Percentiles rank a stretch among this genome's conserved stretches.
Conservation (phyloP, 2,329 filamentous ascomycete genomes). For the Beauveria rudraprayagi region DNA sequence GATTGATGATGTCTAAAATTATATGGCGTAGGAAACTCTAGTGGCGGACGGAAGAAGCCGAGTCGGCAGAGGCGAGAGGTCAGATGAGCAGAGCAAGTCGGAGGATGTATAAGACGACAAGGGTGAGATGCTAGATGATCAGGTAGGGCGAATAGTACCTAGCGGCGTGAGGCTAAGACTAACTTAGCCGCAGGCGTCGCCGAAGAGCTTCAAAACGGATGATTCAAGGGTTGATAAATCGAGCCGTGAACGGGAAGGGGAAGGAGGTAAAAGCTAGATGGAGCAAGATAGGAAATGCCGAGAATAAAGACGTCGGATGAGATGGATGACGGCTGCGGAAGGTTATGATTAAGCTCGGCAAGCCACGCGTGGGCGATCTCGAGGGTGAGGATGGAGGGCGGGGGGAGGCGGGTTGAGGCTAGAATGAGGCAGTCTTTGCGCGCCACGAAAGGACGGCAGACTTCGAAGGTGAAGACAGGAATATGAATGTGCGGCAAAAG, state of each 20-base stretch:
- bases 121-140: not conserved
- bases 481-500: not conserved
- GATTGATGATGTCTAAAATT: not conserved
- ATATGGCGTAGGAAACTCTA: not conserved
- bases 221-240: too few species aligned
- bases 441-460: not conserved
- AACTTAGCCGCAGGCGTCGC: too few species aligned
- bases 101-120: not conserved
- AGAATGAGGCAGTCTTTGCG: not conserved
- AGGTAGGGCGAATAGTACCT: not conserved
- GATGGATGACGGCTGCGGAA: not conserved
- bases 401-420: not conserved
- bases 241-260: not conserved
- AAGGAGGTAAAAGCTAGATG: not conserved
- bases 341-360: not conserved
- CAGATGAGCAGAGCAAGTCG: not conserved
- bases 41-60: not conserved
- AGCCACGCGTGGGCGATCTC: not conserved
- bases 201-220: too few species aligned
- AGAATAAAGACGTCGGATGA: not conserved
- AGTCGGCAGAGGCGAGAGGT: not conserved
- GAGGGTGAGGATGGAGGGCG: not conserved
- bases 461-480: not conserved
- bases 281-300: not conserved
- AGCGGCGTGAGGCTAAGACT: too few species aligned